Conservation (phyloP, 164 flowering plant species). For the Protea cynaroides region DNA sequence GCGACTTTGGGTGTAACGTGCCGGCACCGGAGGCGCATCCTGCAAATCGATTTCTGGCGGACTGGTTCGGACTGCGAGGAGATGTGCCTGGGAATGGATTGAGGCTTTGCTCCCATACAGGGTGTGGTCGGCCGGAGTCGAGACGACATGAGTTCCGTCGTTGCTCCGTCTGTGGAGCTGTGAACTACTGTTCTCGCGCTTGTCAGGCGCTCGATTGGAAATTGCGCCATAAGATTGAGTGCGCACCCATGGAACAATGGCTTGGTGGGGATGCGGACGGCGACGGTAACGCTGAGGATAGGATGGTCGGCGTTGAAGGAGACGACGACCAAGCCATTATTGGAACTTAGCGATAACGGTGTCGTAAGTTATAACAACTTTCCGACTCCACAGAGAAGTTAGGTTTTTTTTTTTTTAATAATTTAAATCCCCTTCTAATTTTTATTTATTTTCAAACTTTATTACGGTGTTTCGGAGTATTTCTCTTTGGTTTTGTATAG, state of each 20-base stretch:
- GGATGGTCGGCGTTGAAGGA: slow-evolving; percentile 11
- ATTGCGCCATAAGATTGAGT: slow-evolving; percentile 65
- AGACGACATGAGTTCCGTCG: slow-evolving; percentile 76
- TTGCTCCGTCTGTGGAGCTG: slow-evolving; percentile 86
- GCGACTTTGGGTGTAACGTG: slow-evolving; percentile 91
- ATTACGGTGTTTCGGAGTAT: not conserved
- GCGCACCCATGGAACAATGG: slow-evolving; percentile 59
- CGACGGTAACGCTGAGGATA: slow-evolving; percentile 14
- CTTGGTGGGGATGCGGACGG: slow-evolving; percentile 31
- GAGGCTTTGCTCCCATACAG: slow-evolving; percentile 67
- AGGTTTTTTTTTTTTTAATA: not conserved
- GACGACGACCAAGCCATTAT: slow-evolving; percentile 16
- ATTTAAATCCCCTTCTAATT: too few relatives aligned
- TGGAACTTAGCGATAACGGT: slow-evolving; percentile 20
- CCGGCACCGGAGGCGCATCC: slow-evolving; percentile 77
- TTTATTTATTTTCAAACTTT: too few relatives aligned
- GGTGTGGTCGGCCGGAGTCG: slow-evolving; percentile 89
- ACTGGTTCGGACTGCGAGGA: slow-evolving; percentile 53
- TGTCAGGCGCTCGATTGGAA: slow-evolving; percentile 98
- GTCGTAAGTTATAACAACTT: not conserved
- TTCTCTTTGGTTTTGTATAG: too few relatives aligned
- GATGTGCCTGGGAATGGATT: slow-evolving; percentile 40
- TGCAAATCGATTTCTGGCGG: slow-evolving; percentile 61
- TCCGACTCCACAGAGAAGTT: not conserved
- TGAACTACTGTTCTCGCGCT: slow-evolving; percentile 90